Percentiles rank a stretch among this genome's conserved stretches.
These are phyloP conservation scores for Corylus avellana DNA, from an alignment of 306 rosid genomes.

Conservation along the genomic window DNA sequence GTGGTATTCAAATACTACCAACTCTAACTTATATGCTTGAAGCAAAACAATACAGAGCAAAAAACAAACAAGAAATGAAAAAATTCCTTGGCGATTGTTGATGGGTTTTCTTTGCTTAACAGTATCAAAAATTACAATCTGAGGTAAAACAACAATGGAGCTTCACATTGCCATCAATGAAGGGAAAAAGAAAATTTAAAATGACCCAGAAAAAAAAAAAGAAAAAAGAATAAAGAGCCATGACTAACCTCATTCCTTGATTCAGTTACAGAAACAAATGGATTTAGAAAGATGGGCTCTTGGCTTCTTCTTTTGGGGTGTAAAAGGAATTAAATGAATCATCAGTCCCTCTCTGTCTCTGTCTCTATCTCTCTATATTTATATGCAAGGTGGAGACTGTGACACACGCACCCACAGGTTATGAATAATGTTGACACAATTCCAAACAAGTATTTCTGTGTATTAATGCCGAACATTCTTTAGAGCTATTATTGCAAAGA, in stretches of 20 bases:
- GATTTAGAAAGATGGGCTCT: not conserved
- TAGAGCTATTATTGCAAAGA: not conserved
- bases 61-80: not conserved
- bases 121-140: not conserved
- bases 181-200: not conserved
- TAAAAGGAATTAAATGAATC: not conserved
- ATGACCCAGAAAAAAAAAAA: not conserved
- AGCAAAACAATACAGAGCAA: not conserved
- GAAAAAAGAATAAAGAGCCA: not conserved
- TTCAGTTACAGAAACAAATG: not conserved
- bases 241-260: constrained; percentile 7
- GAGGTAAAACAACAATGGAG: not conserved
- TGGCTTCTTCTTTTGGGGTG: not conserved
- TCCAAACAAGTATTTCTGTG: not conserved
- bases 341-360: not conserved
- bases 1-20: too few relatives aligned
- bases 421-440: not conserved
- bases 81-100: not conserved
- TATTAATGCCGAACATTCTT: not conserved
- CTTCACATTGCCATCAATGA: not conserved
- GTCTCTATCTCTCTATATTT: not conserved
- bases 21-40: not conserved
- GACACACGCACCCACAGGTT: not conserved
- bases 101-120: not conserved
- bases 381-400: not conserved